phyloP scores from a whole-genome alignment of 2,329 filamentous ascomycete species.

The Calonectria hawksworthii region DNA sequence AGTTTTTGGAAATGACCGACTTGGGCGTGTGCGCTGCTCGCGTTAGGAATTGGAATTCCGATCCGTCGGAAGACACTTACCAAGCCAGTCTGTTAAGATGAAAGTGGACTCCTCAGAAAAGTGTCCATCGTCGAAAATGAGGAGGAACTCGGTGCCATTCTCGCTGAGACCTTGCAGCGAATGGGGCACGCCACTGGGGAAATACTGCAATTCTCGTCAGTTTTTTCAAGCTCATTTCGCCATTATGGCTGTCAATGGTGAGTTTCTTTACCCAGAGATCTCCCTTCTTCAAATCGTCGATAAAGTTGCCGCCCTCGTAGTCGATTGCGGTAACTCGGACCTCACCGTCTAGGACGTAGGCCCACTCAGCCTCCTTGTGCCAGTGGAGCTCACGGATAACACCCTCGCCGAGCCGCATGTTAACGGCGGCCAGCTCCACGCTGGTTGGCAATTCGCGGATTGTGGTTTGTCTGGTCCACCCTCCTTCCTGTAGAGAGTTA shows the following conservation, averaged over 20 bases:
- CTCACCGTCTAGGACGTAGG: constrained; percentile 78
- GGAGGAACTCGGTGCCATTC: constrained; percentile 68
- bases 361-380: constrained; percentile 87
- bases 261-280: constrained; percentile 69
- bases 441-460: constrained; percentile 74
- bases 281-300: constrained; percentile 82
- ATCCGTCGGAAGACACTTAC: constrained; percentile 50
- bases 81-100: constrained; percentile 80
- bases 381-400: constrained; percentile 84
- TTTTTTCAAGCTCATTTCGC: background rate
- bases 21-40: constrained; percentile 76
- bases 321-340: constrained; percentile 82
- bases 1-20: constrained; percentile 81
- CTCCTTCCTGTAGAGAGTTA: constrained; percentile 69
- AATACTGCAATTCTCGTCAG: constrained; percentile 62
- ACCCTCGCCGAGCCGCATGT: constrained; percentile 81
- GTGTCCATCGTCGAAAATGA: constrained; percentile 63
- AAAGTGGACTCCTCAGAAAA: constrained; percentile 78
- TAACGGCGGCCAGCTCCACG: constrained; percentile 81
- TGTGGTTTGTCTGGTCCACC: constrained; percentile 83
- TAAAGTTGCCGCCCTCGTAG: constrained; percentile 81
- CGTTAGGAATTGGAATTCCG: constrained; percentile 26
- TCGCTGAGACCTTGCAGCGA: constrained; percentile 79
- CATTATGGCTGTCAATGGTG: too few species aligned
- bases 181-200: constrained; percentile 83